These are phyloP conservation scores for Cladosporium phlei DNA, from an alignment of 2,329 filamentous ascomycete genomes.

Conservation along the genomic window DNA sequence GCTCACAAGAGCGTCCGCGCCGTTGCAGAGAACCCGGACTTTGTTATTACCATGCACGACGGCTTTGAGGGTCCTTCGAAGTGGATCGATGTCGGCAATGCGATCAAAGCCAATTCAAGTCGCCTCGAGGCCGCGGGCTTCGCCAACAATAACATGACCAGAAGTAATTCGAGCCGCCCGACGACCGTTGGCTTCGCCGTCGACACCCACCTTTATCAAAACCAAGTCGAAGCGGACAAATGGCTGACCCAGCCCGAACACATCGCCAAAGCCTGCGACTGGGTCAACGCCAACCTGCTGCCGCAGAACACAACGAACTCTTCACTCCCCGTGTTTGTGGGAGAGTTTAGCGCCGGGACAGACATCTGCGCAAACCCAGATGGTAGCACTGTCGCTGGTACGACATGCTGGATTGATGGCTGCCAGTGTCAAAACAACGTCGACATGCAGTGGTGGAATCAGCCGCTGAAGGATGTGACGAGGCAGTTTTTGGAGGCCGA, in stretches of 20 bases:
- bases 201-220: constrained; percentile 44
- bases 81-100: constrained; percentile 29
- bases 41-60: constrained; percentile 40
- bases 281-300: constrained; percentile 29
- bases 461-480: constrained; percentile 35
- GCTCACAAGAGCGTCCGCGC: constrained; percentile 33
- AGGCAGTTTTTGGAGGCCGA: constrained; percentile 41
- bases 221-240: constrained; percentile 35
- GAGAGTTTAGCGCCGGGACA: constrained; percentile 42
- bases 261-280: constrained; percentile 39
- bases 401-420: constrained; percentile 29
- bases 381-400: constrained; percentile 33
- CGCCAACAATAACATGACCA: constrained; percentile 45
- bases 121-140: constrained; percentile 31
- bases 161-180: constrained; percentile 34
- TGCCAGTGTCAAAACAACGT: constrained; percentile 38
- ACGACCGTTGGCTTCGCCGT: constrained; percentile 37
- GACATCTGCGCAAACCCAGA: constrained; percentile 43
- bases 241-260: constrained; percentile 37
- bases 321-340: constrained; percentile 37
- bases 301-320: constrained; percentile 28
- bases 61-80: constrained; percentile 29
- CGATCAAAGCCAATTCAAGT: constrained; percentile 20
- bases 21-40: constrained; percentile 29
- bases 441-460: constrained; percentile 31